Conservation (phyloP, 352 stramenopile species). For the Lagenidium giganteum region DNA sequence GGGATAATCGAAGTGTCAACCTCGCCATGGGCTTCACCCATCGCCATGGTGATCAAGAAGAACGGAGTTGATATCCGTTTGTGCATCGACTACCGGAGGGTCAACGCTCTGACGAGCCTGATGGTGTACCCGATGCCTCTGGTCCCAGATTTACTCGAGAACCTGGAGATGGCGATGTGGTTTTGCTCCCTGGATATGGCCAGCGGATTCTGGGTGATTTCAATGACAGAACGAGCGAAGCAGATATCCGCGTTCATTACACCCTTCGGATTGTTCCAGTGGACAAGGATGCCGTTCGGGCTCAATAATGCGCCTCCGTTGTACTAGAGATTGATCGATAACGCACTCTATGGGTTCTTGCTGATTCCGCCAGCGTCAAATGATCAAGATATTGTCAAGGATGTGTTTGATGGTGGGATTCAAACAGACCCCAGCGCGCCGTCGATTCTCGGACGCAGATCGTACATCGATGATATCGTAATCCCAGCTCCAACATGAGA, state of each 20-base stretch:
- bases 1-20: constrained; percentile 15
- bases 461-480: constrained; percentile 23
- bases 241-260: constrained; percentile 15
- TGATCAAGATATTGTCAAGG: no score
- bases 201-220: constrained; percentile 15
- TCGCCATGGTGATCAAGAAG: constrained; percentile 37
- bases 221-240: constrained; percentile 10
- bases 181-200: constrained; percentile 20
- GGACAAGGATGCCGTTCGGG: constrained; percentile 7
- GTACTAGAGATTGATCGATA: constrained; percentile 15
- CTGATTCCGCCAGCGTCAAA: background rate
- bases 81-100: constrained; percentile 21
- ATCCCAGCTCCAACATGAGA: constrained; percentile 2
- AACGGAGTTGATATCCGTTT: constrained; percentile 28
- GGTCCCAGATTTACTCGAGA: constrained; percentile 14
- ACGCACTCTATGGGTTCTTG: constrained; percentile 7
- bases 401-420: background rate
- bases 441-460: constrained; percentile 2
- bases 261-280: constrained; percentile 7
- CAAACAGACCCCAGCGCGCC: background rate
- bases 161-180: constrained; percentile 9
- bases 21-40: constrained; percentile 26
- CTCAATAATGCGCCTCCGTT: constrained; percentile 16
- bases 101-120: constrained; percentile 12
- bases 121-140: constrained; percentile 24